A percentile compares a stretch with the other conserved stretches of the same genome.
Evolutionary conservation across 208 protist genomes (phyloP).

Genomic region (Hexamita inflata): DNA sequence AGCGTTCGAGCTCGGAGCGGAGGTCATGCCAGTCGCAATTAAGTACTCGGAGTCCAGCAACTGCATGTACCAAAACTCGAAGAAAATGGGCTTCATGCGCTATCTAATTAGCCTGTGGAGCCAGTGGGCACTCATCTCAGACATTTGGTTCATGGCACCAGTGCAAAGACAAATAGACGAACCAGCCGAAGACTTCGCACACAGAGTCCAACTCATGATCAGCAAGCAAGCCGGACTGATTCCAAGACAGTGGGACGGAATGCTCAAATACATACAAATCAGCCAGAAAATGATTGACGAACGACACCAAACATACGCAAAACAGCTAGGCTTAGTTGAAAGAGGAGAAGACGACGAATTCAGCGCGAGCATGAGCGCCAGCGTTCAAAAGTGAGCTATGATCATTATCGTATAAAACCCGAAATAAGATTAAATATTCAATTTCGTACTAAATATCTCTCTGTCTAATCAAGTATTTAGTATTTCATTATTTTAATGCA

Average conservation of each 20-base stretch:
- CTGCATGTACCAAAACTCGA: slow-evolving; percentile 39
- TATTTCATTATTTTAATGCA: no score
- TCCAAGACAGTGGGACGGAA: slow-evolving; percentile 22
- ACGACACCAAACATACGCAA: no score
- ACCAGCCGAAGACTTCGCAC: slow-evolving; percentile 22
- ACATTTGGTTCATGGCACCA: slow-evolving; percentile 30
- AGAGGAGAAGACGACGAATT: no score
- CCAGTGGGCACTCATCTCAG: slow-evolving; percentile 35
- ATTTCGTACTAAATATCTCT: no score
- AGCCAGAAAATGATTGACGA: background rate
- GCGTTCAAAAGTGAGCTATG: no score
- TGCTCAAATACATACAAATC: slow-evolving; percentile 20
- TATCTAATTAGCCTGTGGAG: slow-evolving; percentile 31
- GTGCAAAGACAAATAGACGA: background rate
- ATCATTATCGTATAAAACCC: no score
- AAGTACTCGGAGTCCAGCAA: slow-evolving; percentile 42
- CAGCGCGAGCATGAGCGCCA: no score
- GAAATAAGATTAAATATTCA: no score
- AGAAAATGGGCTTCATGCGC: slow-evolving; percentile 26
- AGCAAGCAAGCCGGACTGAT: slow-evolving; percentile 4
- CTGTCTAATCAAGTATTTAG: no score
- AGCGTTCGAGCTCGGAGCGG: slow-evolving; percentile 44
- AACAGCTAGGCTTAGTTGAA: no score
- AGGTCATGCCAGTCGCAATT: slow-evolving; percentile 44
- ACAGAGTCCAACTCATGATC: slow-evolving; percentile 10